Conservation (phyloP, 345 rosid genomes). For the Theobroma cacao region DNA sequence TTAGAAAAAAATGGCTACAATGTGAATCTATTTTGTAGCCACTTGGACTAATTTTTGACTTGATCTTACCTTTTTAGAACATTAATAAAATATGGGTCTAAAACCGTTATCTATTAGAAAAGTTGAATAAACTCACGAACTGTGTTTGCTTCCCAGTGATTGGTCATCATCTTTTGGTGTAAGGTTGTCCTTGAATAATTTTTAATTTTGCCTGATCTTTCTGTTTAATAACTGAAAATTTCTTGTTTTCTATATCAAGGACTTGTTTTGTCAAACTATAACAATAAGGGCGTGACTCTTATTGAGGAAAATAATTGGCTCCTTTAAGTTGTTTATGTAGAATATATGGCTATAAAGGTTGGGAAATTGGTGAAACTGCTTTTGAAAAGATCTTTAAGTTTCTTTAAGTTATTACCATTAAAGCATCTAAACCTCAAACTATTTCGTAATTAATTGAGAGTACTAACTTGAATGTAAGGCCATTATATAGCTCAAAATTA, state of each 20-base stretch:
- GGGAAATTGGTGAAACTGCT: background rate
- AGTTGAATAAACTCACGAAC: background rate
- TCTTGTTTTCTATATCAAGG: background rate
- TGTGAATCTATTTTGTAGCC: background rate
- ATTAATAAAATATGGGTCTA: background rate
- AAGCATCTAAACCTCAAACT: background rate
- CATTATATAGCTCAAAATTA: background rate
- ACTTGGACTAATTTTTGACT: background rate
- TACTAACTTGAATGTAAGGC: background rate
- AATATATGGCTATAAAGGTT: background rate
- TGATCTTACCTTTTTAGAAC: background rate
- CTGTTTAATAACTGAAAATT: background rate
- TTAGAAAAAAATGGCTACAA: background rate
- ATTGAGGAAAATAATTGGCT: background rate
- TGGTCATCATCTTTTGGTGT: background rate
- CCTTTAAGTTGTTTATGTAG: background rate
- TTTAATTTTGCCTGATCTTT: background rate
- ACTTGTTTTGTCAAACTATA: background rate
- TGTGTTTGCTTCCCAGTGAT: background rate
- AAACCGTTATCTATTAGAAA: background rate
- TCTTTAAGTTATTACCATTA: background rate
- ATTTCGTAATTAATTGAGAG: background rate
- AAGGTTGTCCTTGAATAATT: background rate
- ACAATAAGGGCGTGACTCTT: background rate
- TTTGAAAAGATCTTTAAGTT: background rate